Evolutionary conservation across 805 yeast genomes (phyloP).

Genomic region (Grigorovia humatica): DNA sequence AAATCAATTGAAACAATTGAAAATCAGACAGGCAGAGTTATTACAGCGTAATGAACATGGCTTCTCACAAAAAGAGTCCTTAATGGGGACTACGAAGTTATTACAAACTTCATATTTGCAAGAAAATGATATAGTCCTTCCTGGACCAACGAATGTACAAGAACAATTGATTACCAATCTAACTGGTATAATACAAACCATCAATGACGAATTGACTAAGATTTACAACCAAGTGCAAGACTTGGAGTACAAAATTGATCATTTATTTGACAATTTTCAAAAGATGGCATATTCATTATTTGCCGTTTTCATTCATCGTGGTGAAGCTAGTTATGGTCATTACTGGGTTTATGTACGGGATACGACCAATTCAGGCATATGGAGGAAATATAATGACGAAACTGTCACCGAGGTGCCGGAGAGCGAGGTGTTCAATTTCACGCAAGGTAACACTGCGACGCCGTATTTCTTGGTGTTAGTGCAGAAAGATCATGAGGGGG

Average conservation of each 20-base stretch:
- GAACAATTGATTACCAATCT: conserved; percentile 26
- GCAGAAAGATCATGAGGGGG: conserved; percentile 45
- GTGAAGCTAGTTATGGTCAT: conserved; percentile 94
- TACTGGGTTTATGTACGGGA: conserved; percentile 93
- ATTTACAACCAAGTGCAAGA: conserved; percentile 34
- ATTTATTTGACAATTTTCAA: conserved; percentile 53
- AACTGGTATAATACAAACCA: conserved; percentile 34
- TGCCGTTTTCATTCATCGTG: conserved; percentile 90
- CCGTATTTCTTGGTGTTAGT: conserved; percentile 88
- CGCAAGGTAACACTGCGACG: conserved; percentile 71
- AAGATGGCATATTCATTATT: conserved; percentile 70
- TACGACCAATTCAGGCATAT: conserved; percentile 45
- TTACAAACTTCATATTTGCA: conserved; percentile 34
- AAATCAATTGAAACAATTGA: conserved; percentile 37
- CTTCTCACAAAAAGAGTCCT: conserved; percentile 38
- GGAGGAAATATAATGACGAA: conserved; percentile 91
- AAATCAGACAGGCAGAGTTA: conserved; percentile 34
- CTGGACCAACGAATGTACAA: conserved; percentile 26
- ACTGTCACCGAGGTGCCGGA: conserved; percentile 70
- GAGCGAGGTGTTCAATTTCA: conserved; percentile 56
- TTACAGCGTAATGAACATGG: conserved; percentile 40
- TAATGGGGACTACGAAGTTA: conserved; percentile 48
- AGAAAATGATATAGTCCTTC: conserved; percentile 4
- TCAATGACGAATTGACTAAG: conserved; percentile 37
- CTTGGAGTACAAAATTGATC: conserved; percentile 40